Evolutionary conservation across 2,329 filamentous ascomycete genomes (phyloP).

Genomic region (Geosmithia putterillii): DNA sequence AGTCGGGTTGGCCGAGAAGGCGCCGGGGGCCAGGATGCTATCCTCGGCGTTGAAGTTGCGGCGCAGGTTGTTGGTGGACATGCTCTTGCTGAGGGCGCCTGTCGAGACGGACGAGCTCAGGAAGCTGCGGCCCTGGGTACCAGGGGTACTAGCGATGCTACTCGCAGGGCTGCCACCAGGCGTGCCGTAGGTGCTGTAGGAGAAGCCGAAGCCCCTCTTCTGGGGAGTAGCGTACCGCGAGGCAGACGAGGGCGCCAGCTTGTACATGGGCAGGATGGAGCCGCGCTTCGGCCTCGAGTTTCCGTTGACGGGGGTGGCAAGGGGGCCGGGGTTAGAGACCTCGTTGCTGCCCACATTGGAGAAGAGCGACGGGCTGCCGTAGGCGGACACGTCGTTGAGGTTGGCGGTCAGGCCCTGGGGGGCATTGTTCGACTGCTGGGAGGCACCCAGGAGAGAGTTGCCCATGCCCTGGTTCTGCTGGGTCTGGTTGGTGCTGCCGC

Average conservation of each 20-base stretch:
- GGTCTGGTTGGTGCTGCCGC: constrained; percentile 31
- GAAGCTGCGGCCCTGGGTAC: constrained; percentile 53
- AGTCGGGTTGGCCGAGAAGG: constrained; percentile 57
- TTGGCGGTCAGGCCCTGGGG: constrained; percentile 63
- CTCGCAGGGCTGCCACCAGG: constrained; percentile 59
- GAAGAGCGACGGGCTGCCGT: constrained; percentile 81
- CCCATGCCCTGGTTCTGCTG: constrained; percentile 32
- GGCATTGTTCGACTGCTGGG: constrained; percentile 34
- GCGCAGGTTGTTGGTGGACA: constrained; percentile 77
- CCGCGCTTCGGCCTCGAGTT: constrained; percentile 64
- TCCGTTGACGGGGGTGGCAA: constrained; percentile 78
- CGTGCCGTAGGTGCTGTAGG: constrained; percentile 83
- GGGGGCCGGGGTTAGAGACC: constrained; percentile 65
- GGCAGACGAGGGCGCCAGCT: constrained; percentile 69
- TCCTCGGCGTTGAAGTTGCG: constrained; percentile 73
- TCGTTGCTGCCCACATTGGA: constrained; percentile 53
- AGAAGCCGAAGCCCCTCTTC: constrained; percentile 81
- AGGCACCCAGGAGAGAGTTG: constrained; percentile 47
- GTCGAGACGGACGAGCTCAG: constrained; percentile 48
- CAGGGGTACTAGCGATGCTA: constrained; percentile 53
- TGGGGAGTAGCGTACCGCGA: constrained; percentile 74
- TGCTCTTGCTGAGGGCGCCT: constrained; percentile 70
- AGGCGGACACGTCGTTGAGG: constrained; percentile 74
- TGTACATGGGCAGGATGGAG: constrained; percentile 75
- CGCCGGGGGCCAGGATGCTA: constrained; percentile 74